These are phyloP conservation scores for Termitomyces sp. DNA, from an alignment of 768 basidiomycete species.

Conservation along the genomic window DNA sequence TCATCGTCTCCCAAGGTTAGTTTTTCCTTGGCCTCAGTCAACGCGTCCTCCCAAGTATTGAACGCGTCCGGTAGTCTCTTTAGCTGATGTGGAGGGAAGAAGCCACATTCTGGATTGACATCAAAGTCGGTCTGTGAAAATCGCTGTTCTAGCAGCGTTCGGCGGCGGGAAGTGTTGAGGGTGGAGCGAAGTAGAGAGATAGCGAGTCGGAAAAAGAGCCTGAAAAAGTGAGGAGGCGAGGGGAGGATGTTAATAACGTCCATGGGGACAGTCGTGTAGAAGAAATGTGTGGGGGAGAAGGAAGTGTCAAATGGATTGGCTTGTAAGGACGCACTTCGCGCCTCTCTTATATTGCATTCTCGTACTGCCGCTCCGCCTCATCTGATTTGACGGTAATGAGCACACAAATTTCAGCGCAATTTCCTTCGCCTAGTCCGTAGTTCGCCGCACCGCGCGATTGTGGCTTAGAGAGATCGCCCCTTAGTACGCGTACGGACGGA, in stretches of 20 bases:
- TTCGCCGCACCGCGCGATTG: conserved; percentile 10
- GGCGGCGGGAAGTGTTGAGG: conserved; percentile 28
- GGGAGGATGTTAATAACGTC: conserved; percentile 45
- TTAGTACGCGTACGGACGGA: conserved; percentile 24
- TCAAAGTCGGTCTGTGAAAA: conserved; percentile 46
- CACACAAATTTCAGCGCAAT: conserved; percentile 9
- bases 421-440: conserved; percentile 11
- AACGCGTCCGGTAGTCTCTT: conserved; percentile 52
- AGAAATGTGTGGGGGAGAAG: not conserved
- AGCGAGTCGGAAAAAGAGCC: conserved; percentile 43
- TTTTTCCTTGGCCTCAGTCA: conserved; percentile 47
- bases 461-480: conserved; percentile 14
- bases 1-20: conserved; percentile 59
- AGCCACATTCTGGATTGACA: conserved; percentile 67
- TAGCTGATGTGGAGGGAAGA: conserved; percentile 71
- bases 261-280: conserved; percentile 25
- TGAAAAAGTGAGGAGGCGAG: conserved; percentile 49
- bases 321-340: conserved; percentile 7
- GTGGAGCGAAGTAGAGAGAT: conserved; percentile 44
- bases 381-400: conserved; percentile 16
- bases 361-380: conserved; percentile 14
- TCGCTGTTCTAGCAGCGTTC: conserved; percentile 27
- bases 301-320: not conserved
- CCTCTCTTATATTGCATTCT: conserved; percentile 15
- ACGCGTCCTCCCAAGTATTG: conserved; percentile 68